These are phyloP conservation scores for Zygosaccharomyces bailii DNA, from an alignment of 805 yeast species.

Conservation along the genomic window DNA sequence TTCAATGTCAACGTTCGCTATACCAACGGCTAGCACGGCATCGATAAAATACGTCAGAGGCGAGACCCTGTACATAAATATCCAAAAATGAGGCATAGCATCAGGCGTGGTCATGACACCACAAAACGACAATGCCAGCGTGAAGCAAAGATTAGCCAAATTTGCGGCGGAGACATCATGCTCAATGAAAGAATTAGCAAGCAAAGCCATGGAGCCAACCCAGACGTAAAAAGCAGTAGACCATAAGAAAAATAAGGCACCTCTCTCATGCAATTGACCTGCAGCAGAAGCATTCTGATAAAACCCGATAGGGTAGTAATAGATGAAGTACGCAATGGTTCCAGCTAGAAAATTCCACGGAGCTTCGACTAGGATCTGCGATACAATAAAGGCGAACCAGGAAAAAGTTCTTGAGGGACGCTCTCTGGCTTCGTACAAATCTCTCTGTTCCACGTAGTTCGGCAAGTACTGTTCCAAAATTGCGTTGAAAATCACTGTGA, in stretches of 20 bases:
- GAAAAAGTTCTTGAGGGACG: conserved; percentile 67
- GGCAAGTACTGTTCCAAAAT: conserved; percentile 63
- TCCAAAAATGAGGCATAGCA: conserved; percentile 67
- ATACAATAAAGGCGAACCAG: conserved; percentile 59
- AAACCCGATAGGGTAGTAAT: conserved; percentile 72
- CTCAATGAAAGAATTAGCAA: conserved; percentile 56
- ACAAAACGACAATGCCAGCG: conserved; percentile 66
- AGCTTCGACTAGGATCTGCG: conserved; percentile 61
- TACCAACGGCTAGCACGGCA: conserved; percentile 51
- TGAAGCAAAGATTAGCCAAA: conserved; percentile 52
- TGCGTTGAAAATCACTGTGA: conserved; percentile 52
- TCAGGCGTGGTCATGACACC: conserved; percentile 65
- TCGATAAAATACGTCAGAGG: conserved; percentile 66
- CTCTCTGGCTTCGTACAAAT: conserved; percentile 68
- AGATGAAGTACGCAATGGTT: conserved; percentile 57
- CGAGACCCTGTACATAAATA: conserved; percentile 69
- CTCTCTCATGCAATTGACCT: conserved; percentile 46
- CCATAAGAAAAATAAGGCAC: conserved; percentile 52
- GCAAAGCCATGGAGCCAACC: conserved; percentile 55
- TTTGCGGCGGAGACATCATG: conserved; percentile 63
- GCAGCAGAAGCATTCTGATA: conserved; percentile 57
- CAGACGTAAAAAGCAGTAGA: conserved; percentile 49
- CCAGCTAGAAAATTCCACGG: conserved; percentile 63
- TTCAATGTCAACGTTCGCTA: conserved; percentile 46
- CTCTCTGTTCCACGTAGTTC: conserved; percentile 56